Evolutionary conservation across 148 eudicot species (phyloP).

Genomic region (Persicaria tinctoria): DNA sequence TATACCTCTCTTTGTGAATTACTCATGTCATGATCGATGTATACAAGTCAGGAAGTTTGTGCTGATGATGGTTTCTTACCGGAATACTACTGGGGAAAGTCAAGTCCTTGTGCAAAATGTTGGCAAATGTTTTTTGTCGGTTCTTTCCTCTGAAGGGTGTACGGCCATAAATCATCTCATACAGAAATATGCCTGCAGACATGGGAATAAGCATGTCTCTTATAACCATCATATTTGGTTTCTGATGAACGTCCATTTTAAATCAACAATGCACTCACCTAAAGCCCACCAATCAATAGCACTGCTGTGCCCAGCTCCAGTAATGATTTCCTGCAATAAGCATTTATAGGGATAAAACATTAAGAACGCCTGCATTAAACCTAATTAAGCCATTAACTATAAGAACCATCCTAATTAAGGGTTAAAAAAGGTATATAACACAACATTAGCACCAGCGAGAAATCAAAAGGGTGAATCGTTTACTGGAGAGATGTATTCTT

Average conservation of each 20-base stretch:
- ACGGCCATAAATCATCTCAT: slow-evolving; percentile 97
- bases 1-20: not conserved
- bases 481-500: slow-evolving; percentile 99
- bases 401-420: not conserved
- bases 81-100: slow-evolving; percentile 96
- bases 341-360: slow-evolving; percentile 14
- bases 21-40: too few species aligned
- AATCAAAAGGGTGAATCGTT: not conserved
- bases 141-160: slow-evolving; percentile 96
- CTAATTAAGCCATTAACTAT: too few species aligned
- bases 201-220: not conserved
- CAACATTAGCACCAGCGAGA: not conserved
- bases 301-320: slow-evolving; percentile 85
- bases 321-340: slow-evolving; percentile 74
- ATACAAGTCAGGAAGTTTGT: too few species aligned
- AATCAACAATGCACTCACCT: slow-evolving; percentile 43
- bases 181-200: slow-evolving; percentile 63
- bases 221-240: not conserved
- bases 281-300: slow-evolving; percentile 99
- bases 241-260: not conserved
- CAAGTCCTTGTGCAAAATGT: slow-evolving; percentile 86
- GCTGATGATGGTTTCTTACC: slow-evolving; percentile 26
- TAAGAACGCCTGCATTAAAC: not conserved
- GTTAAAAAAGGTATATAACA: not conserved
- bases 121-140: slow-evolving; percentile 88